Evolutionary conservation across 352 stramenopile species (phyloP).

Genomic region (Phytophthora brassicae): DNA sequence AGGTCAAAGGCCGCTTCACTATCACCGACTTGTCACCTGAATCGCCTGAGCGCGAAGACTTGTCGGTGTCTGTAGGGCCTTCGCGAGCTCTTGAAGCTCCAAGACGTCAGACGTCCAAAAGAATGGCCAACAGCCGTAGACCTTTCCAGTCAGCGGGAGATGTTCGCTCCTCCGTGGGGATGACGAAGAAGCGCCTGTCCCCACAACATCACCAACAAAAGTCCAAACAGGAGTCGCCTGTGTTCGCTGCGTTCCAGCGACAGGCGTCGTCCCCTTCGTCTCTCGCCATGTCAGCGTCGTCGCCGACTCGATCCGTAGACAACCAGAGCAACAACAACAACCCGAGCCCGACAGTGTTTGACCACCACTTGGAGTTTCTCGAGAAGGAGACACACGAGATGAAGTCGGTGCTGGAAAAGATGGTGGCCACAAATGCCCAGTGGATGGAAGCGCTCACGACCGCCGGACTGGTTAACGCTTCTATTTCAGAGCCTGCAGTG

Average conservation of each 20-base stretch:
- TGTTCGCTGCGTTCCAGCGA: constrained; percentile 30
- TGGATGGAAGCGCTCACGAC: constrained; percentile 63
- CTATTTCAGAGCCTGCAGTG: constrained; percentile 26
- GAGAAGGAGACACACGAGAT: constrained; percentile 72
- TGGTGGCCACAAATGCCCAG: constrained; percentile 72
- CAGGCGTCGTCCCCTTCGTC: constrained; percentile 19
- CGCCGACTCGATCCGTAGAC: constrained; percentile 32
- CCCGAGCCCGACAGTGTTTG: constrained; percentile 46
- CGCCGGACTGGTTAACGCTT: constrained; percentile 22
- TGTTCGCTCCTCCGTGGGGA: constrained; percentile 22
- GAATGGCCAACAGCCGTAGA: constrained; percentile 15
- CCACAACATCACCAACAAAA: constrained; percentile 14
- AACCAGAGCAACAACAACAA: constrained; percentile 43
- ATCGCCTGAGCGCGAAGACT: constrained; percentile 26
- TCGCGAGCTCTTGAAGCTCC: constrained; percentile 16
- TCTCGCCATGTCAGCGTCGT: constrained; percentile 18
- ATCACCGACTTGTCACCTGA: constrained; percentile 81
- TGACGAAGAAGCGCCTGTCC: constrained; percentile 19
- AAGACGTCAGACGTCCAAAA: constrained; percentile 17
- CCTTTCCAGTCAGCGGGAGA: constrained; percentile 36
- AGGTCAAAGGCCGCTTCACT: constrained; percentile 75
- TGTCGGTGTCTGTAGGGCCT: constrained; percentile 28
- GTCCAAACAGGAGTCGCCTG: constrained; percentile 11
- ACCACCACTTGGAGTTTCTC: constrained; percentile 68
- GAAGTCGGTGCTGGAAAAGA: constrained; percentile 62